A percentile compares a stretch with the other conserved stretches of the same genome.
These are phyloP conservation scores for Colletotrichum sp. DNA, from an alignment of 2,329 filamentous ascomycete species.

Conservation along the genomic window DNA sequence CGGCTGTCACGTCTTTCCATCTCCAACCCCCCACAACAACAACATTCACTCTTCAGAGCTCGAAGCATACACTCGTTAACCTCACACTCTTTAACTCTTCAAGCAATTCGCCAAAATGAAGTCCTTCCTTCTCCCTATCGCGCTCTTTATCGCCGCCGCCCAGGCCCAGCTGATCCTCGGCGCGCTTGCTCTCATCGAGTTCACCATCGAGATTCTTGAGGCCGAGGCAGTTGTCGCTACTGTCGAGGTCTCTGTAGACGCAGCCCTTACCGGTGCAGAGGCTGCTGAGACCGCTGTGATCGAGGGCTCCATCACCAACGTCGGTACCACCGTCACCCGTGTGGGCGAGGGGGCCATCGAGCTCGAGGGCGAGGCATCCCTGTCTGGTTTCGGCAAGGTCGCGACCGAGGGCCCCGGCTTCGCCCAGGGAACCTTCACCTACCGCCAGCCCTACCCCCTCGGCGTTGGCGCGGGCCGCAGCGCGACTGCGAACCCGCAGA, in stretches of 20 bases:
- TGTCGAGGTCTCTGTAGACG: background rate
- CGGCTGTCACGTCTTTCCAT: background rate
- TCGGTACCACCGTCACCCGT: background rate
- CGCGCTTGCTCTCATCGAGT: background rate
- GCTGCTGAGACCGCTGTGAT: background rate
- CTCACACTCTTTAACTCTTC: accelerated
- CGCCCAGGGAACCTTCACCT: background rate
- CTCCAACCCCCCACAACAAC: background rate
- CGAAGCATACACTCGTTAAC: background rate
- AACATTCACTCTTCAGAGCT: background rate
- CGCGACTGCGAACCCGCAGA: background rate
- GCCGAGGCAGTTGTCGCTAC: background rate
- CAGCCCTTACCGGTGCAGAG: background rate
- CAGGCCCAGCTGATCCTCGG: background rate
- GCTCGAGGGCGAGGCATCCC: background rate
- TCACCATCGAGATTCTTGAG: background rate
- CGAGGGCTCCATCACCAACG: background rate
- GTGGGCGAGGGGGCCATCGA: background rate
- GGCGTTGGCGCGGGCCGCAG: background rate
- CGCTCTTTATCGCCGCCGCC: background rate
- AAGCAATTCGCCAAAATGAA: background rate
- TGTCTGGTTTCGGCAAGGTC: background rate
- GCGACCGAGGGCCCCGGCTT: background rate
- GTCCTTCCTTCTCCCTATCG: background rate
- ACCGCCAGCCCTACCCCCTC: background rate